A percentile compares a stretch with the other conserved stretches of the same genome.
Evolutionary conservation across 1,139 yeast genomes (phyloP).

Genomic region (Debaryomyces sp.): DNA sequence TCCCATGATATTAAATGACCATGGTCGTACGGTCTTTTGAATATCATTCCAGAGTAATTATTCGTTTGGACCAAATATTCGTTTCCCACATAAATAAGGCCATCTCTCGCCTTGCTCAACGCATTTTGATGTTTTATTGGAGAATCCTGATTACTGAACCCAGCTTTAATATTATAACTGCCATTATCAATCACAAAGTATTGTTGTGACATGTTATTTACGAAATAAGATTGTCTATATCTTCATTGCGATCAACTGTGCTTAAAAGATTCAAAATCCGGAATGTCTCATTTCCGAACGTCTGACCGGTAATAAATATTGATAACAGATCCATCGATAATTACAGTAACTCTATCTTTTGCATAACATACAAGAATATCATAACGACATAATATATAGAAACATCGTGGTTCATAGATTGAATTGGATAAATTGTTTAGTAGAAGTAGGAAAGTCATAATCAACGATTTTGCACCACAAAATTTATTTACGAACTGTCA

Average conservation of each 20-base stretch:
- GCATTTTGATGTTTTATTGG: constrained; percentile 69
- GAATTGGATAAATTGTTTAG: neutral
- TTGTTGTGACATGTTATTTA: constrained; percentile 16
- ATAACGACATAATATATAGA: neutral
- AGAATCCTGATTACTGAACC: constrained; percentile 44
- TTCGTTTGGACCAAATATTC: constrained; percentile 64
- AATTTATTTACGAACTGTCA: neutral
- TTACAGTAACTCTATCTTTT: neutral
- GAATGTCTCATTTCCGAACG: neutral
- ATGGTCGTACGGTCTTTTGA: constrained; percentile 82
- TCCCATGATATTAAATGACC: constrained; percentile 95
- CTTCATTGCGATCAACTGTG: neutral
- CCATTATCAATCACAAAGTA: constrained; percentile 78
- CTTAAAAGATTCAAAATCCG: neutral
- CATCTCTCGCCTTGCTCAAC: constrained; percentile 74
- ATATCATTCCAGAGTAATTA: constrained; percentile 74
- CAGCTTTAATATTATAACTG: constrained; percentile 79
- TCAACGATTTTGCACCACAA: neutral
- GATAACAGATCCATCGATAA: neutral
- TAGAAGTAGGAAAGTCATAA: neutral
- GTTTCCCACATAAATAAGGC: constrained; percentile 68
- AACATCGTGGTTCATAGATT: neutral
- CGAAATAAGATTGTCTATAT: neutral
- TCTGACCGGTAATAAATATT: neutral
- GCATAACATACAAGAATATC: neutral